Evolutionary conservation across 306 rosid species (phyloP), one percentile per base, ranked within the genome.

Genomic region (Begonia peltatifolia): DNA sequence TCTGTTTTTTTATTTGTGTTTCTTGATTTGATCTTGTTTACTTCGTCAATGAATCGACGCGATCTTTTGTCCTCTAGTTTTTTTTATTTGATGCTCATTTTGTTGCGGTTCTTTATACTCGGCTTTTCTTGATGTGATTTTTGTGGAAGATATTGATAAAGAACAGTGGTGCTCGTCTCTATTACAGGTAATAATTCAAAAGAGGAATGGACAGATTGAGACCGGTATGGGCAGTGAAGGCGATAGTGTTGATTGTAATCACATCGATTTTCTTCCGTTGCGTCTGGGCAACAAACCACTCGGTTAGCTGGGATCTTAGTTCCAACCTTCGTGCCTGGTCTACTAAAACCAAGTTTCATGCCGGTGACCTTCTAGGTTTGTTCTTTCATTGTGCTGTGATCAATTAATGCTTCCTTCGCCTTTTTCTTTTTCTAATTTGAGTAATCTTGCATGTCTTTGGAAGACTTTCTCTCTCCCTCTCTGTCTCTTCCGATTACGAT

Each of bases 301-400:
- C 89, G 47, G 89, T 87, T 16, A 94, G 88, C 18, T 83, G 94
- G 96, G 96, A 87, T 60, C 82, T 87, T 47, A 9, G 46, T 22
- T 69, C 90, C 1, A 60, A 83, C 56, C 58, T 87, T 46, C 76
- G 62, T 17, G 49, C 60, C 50, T 87, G 94, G 96, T 63, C 82
- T 38, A 54, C 87, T 22, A 9, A 64, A 2, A 57, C 56, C 42
- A 66, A 66, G 35, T 78, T 87, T 47, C 60, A 49, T 14, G 79
- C 78, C 49, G 94, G 84, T 1, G 96, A 87, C 50, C 59, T 61
- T 71, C 89, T 83, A 5, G 82, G 96, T 87, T 58, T 16, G 42
- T 61, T 47, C 41, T 30, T 55, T 30, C 38, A 5, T 30, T 30
- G 38, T 5, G 38, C 38, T 30, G 38, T 30, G 38, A 30, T 30